Conservation (phyloP, 1,139 yeast species). For the Nakaseomyces sp. region DNA sequence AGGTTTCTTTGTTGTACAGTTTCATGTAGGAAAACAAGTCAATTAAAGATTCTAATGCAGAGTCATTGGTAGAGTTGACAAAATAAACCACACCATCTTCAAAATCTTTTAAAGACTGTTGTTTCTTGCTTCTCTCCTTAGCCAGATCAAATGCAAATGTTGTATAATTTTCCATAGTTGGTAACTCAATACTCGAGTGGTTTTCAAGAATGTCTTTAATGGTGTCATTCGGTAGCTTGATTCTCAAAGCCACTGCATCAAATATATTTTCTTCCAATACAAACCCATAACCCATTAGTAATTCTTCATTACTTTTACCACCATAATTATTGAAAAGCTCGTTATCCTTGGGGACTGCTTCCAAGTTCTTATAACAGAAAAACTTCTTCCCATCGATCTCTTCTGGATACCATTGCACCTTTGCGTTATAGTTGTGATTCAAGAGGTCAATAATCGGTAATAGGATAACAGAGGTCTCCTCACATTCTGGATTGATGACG, state of each 20-base stretch:
- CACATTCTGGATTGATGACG: conserved; percentile 30
- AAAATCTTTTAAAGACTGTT: conserved; percentile 13
- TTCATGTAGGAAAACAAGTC: conserved; percentile 43
- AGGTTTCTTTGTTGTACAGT: conserved; percentile 37
- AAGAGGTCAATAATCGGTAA: conserved; percentile 71
- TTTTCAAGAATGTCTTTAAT: conserved; percentile 28
- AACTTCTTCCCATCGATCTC: conserved; percentile 13
- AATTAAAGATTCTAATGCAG: conserved; percentile 32
- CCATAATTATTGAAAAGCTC: conserved; percentile 80
- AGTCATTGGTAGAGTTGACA: conserved; percentile 29
- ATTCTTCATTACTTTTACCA: conserved; percentile 73
- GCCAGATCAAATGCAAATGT: conserved; percentile 31
- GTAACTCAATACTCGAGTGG: conserved; percentile 38
- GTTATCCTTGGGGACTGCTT: conserved; percentile 28
- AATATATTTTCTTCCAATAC: conserved; percentile 49
- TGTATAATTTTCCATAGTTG: conserved; percentile 37
- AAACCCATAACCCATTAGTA: conserved; percentile 54
- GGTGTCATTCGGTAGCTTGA: conserved; percentile 38
- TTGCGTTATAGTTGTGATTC: conserved; percentile 55
- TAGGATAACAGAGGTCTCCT: conserved; percentile 44
- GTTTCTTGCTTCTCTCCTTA: conserved; percentile 10
- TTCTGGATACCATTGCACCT: conserved; percentile 54
- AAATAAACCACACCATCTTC: conserved; percentile 41
- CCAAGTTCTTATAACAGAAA: conserved; percentile 22
- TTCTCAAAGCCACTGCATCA: conserved; percentile 54